These are phyloP conservation scores for Serendipita sp. DNA, from an alignment of 768 basidiomycete genomes.

Conservation along the genomic window DNA sequence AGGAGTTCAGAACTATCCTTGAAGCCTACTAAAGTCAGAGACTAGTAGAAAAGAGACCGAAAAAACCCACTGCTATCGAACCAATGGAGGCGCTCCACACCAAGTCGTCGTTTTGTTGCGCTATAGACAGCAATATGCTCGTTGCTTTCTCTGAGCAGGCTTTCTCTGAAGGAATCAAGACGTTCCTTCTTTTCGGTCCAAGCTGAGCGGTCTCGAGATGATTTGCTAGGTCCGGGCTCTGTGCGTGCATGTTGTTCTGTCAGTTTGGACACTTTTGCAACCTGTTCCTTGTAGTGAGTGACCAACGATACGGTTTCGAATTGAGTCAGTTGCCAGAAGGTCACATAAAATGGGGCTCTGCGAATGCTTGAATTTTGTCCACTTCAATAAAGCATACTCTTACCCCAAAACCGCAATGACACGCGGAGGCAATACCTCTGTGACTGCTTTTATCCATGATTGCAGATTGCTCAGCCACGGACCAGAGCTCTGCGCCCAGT, in stretches of 20 bases:
- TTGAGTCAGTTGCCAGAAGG: constrained; percentile 92
- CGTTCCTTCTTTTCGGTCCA: constrained; percentile 15
- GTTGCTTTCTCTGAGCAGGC: constrained; percentile 52
- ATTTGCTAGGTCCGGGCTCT: not conserved
- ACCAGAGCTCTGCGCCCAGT: constrained; percentile 23
- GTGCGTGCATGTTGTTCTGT: constrained; percentile 5
- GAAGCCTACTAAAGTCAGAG: constrained; percentile 12
- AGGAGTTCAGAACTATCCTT: constrained; percentile 33
- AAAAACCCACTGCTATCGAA: constrained; percentile 41
- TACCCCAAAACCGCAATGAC: constrained; percentile 57
- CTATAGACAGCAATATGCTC: constrained; percentile 55
- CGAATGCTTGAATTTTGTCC: not conserved
- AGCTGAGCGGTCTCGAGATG: not conserved
- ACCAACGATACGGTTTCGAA: constrained; percentile 74
- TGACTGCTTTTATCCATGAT: constrained; percentile 58
- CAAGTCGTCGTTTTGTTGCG: constrained; percentile 60
- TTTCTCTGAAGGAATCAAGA: constrained; percentile 40
- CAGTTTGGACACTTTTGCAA: constrained; percentile 22
- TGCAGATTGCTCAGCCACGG: constrained; percentile 69
- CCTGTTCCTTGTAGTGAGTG: constrained; percentile 64
- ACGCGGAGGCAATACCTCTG: constrained; percentile 49
- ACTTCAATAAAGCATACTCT: constrained; percentile 16
- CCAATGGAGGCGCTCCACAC: constrained; percentile 69
- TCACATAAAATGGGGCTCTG: constrained; percentile 83
- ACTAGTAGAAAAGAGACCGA: constrained; percentile 19